phyloP scores from a whole-genome alignment of 2,329 filamentous ascomycete genomes.

The Hirsutella thompsonii region DNA sequence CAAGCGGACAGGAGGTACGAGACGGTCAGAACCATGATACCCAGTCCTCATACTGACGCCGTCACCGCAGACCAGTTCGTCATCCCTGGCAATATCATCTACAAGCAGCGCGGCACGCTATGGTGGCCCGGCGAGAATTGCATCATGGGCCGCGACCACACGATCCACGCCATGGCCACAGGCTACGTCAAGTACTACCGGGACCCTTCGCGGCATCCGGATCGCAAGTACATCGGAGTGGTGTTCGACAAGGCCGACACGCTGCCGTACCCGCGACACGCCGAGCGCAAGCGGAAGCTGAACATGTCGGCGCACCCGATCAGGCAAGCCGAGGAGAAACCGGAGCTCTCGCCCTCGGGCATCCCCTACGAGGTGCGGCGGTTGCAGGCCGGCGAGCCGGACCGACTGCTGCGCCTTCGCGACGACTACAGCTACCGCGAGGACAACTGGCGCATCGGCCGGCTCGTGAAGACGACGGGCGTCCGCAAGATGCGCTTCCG shows the following conservation, averaged over 20 bases:
- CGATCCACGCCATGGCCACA: constrained; percentile 71
- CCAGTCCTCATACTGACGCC: background rate
- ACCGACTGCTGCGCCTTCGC: constrained; percentile 35
- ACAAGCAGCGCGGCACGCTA: constrained; percentile 84
- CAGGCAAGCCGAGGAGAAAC: constrained; percentile 20
- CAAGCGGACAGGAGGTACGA: constrained; percentile 73
- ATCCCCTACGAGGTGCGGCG: constrained; percentile 35
- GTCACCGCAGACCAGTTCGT: constrained; percentile 65
- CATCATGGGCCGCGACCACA: constrained; percentile 91
- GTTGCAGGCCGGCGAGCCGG: constrained; percentile 25
- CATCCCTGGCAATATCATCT: constrained; percentile 93
- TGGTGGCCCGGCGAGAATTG: constrained; percentile 96
- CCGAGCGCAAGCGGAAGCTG: constrained; percentile 60
- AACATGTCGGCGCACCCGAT: constrained; percentile 52
- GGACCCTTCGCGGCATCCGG: constrained; percentile 70
- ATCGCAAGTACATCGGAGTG: constrained; percentile 89
- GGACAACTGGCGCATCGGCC: constrained; percentile 46
- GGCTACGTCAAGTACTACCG: constrained; percentile 97
- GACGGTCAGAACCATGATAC: constrained; percentile 6
- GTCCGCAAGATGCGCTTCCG: constrained; percentile 35
- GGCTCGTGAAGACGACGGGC: constrained; percentile 37
- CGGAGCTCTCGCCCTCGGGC: constrained; percentile 33
- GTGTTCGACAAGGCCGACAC: constrained; percentile 71
- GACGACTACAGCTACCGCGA: constrained; percentile 46
- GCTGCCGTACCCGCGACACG: constrained; percentile 65